These are phyloP conservation scores for Bassia scoparia DNA, from an alignment of 148 eudicot genomes.

Conservation along the genomic window DNA sequence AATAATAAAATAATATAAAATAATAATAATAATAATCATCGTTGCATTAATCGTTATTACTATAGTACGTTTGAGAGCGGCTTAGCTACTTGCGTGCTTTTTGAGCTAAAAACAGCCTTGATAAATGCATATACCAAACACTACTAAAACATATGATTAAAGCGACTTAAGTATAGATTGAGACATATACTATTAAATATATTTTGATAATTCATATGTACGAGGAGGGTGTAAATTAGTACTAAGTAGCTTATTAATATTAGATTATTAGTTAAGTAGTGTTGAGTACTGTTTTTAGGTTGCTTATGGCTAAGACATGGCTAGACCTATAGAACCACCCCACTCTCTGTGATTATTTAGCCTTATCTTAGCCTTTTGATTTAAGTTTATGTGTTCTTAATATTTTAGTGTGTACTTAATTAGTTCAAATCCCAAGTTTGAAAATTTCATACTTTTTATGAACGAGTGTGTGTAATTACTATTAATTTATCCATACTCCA, in stretches of 20 bases:
- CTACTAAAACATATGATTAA: background rate
- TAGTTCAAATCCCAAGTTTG: too few relatives aligned
- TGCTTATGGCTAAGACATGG: conserved; percentile 9
- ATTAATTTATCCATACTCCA: too few relatives aligned
- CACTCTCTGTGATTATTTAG: conserved; percentile 10
- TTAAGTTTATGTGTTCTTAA: background rate
- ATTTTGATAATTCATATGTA: background rate
- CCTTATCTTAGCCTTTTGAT: background rate
- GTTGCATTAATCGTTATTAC: too few relatives aligned
- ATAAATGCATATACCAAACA: background rate
- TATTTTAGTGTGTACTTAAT: too few relatives aligned
- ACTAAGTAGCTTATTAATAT: background rate
- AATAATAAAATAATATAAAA: too few relatives aligned
- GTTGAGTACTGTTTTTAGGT: background rate
- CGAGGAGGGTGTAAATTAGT: background rate
- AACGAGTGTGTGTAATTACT: too few relatives aligned
- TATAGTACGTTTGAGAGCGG: background rate
- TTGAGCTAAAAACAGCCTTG: background rate
- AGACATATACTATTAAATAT: background rate
- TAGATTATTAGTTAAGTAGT: background rate
- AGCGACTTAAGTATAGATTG: background rate
- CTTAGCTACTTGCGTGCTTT: background rate
- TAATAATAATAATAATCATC: too few relatives aligned
- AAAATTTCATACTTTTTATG: too few relatives aligned
- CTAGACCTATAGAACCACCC: conserved; percentile 10